These are phyloP conservation scores for Leccinum truebloodii DNA, from an alignment of 768 basidiomycete genomes.

Conservation along the genomic window DNA sequence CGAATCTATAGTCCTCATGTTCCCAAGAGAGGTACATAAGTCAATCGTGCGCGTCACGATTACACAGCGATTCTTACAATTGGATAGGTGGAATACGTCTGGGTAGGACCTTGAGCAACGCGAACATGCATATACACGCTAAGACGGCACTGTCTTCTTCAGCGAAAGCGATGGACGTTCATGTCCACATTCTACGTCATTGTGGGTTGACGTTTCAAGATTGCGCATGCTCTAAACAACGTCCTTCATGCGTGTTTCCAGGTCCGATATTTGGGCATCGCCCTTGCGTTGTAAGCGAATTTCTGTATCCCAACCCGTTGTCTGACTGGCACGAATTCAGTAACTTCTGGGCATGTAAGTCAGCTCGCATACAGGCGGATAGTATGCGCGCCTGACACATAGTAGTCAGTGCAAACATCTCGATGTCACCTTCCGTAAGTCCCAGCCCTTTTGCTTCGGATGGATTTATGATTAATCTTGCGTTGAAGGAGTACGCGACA, in stretches of 20 bases:
- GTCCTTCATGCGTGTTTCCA: background rate
- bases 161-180: conserved; percentile 12
- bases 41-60: background rate
- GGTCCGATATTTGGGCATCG: conserved; percentile 21
- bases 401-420: no score
- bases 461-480: no score
- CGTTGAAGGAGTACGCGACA: no score
- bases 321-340: conserved; percentile 5
- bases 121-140: background rate
- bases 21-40: conserved; percentile 21
- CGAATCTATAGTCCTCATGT: conserved; percentile 17
- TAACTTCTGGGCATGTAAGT: conserved; percentile 19
- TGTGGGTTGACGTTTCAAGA: conserved; percentile 1
- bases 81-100: conserved; percentile 20
- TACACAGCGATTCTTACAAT: background rate
- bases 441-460: no score
- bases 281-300: conserved; percentile 16
- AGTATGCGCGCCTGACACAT: no score
- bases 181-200: conserved; percentile 23
- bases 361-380: no score
- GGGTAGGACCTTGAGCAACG: conserved; percentile 14
- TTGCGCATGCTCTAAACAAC: background rate
- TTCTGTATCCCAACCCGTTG: background rate
- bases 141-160: background rate
- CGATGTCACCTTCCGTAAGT: no score